Percentiles rank a stretch among this genome's conserved stretches.
These are phyloP conservation scores for Suillus variegatus DNA, from an alignment of 768 basidiomycete species.

Conservation along the genomic window DNA sequence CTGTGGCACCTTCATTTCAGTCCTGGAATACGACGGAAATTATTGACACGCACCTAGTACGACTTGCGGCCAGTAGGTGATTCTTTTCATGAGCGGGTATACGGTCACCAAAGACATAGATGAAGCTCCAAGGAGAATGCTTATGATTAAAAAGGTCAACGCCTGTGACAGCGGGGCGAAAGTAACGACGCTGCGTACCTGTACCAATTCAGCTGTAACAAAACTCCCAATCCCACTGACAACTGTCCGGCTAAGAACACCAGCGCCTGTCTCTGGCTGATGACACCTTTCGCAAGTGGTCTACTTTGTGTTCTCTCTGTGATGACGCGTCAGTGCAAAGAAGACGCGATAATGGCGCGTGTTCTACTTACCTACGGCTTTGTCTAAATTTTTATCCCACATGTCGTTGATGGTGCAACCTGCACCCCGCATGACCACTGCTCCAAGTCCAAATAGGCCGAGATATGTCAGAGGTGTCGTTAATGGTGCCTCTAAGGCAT, in stretches of 20 bases:
- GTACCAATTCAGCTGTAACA: slow-evolving; percentile 93
- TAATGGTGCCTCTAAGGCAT: slow-evolving; percentile 68
- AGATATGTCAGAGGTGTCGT: slow-evolving; percentile 75
- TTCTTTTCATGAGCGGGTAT: slow-evolving; percentile 96
- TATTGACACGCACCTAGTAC: slow-evolving; percentile 69
- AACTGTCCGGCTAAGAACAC: slow-evolving; percentile 84
- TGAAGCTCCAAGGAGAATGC: slow-evolving; percentile 89
- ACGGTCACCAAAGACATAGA: slow-evolving; percentile 84
- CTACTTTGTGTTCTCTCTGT: slow-evolving; percentile 84
- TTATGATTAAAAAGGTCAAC: slow-evolving; percentile 30
- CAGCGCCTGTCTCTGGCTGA: slow-evolving; percentile 73
- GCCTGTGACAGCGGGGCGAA: background rate
- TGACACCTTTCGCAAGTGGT: slow-evolving; percentile 83
- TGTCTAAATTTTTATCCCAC: slow-evolving; percentile 95
- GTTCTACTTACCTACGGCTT: slow-evolving; percentile 72
- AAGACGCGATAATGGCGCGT: background rate
- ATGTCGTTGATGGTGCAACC: slow-evolving; percentile 99
- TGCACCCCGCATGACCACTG: slow-evolving; percentile 94
- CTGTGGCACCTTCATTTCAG: slow-evolving; percentile 38
- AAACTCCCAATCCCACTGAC: slow-evolving; percentile 76
- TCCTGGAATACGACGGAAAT: background rate
- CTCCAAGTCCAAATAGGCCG: slow-evolving; percentile 84
- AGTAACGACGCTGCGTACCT: slow-evolving; percentile 54
- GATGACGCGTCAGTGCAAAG: slow-evolving; percentile 3
- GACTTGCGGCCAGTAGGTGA: slow-evolving; percentile 97